Evolutionary conservation across 371 early-diverging fungal species (phyloP).

Genomic region (Lichtheimia corymbifera): DNA sequence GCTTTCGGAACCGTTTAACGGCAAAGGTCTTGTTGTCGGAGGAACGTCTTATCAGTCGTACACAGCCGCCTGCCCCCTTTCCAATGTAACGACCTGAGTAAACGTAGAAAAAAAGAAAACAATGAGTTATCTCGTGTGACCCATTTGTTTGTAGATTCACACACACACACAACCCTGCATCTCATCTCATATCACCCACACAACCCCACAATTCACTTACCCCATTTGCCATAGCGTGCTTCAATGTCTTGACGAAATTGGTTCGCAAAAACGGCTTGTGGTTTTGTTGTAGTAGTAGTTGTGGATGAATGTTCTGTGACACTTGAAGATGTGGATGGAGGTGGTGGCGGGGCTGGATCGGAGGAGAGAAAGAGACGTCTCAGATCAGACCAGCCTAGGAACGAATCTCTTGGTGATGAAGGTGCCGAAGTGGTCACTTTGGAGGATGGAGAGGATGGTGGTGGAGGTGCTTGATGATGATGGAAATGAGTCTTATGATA

Average conservation of each 20-base stretch:
- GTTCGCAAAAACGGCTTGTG: slow-evolving; percentile 23
- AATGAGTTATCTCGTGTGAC: background rate
- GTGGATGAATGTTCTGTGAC: background rate
- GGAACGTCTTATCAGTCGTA: slow-evolving; percentile 60
- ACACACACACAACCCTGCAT: background rate
- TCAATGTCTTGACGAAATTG: slow-evolving; percentile 30
- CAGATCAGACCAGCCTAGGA: slow-evolving; percentile 26
- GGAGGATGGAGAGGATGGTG: background rate
- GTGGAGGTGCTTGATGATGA: slow-evolving; percentile 9
- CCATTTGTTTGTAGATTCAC: background rate
- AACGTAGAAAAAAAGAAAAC: background rate
- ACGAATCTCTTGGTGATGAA: slow-evolving; percentile 14
- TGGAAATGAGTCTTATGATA: slow-evolving; percentile 46
- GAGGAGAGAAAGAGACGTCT: slow-evolving; percentile 27
- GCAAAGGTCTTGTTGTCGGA: slow-evolving; percentile 67
- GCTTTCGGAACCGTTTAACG: slow-evolving; percentile 81
- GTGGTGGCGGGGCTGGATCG: slow-evolving; percentile 15
- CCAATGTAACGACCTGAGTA: slow-evolving; percentile 65
- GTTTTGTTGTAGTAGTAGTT: slow-evolving; percentile 1
- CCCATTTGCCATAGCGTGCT: slow-evolving; percentile 33
- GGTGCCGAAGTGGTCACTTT: background rate
- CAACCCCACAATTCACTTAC: slow-evolving; percentile 13
- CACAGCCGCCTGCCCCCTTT: slow-evolving; percentile 77
- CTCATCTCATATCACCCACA: slow-evolving; percentile 1
- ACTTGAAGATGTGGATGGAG: slow-evolving; percentile 1